phyloP scores from a whole-genome alignment of 257 asterid species.

The Salvia rosmarinus region DNA sequence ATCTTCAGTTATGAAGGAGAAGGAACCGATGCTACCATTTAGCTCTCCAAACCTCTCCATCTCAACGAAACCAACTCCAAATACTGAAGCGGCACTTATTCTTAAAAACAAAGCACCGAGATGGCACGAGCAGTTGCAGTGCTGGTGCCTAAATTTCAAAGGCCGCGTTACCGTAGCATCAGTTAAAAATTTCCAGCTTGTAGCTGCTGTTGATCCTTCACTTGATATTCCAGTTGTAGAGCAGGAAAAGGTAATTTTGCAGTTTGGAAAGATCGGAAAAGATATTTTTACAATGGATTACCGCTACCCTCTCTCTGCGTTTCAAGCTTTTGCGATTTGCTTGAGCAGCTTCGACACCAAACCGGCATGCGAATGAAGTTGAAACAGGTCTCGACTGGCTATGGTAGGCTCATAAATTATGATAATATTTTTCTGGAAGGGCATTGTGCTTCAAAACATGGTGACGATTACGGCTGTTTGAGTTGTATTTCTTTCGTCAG shows the following conservation, averaged over 20 bases:
- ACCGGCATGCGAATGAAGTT: constrained; percentile 85
- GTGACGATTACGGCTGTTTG: too few relatives aligned
- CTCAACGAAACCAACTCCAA: constrained; percentile 14
- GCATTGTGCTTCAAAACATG: too few relatives aligned
- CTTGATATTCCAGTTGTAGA: constrained; percentile 61
- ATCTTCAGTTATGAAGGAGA: constrained; percentile 32
- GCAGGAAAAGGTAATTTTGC: constrained; percentile 81
- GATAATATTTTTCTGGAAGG: too few relatives aligned
- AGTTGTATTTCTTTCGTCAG: too few relatives aligned
- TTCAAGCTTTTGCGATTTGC: constrained; percentile 94
- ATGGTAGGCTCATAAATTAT: not conserved
- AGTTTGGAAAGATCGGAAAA: constrained; percentile 92
- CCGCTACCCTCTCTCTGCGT: constrained; percentile 84
- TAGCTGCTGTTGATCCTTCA: constrained; percentile 71
- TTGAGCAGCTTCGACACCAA: constrained; percentile 97
- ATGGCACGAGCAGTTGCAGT: constrained; percentile 94
- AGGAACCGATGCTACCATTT: constrained; percentile 36
- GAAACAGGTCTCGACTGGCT: not conserved
- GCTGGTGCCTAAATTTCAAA: constrained; percentile 93
- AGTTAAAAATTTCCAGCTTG: constrained; percentile 89
- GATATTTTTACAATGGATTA: constrained; percentile 96
- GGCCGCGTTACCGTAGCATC: constrained; percentile 96
- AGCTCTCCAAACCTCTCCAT: constrained; percentile 40
- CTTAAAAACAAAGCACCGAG: constrained; percentile 87
- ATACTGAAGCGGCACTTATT: constrained; percentile 48